Evolutionary conservation across 2,329 filamentous ascomycete species (phyloP), one percentile per base, ranked within the genome.

Genomic region (Volutella citrinella): DNA sequence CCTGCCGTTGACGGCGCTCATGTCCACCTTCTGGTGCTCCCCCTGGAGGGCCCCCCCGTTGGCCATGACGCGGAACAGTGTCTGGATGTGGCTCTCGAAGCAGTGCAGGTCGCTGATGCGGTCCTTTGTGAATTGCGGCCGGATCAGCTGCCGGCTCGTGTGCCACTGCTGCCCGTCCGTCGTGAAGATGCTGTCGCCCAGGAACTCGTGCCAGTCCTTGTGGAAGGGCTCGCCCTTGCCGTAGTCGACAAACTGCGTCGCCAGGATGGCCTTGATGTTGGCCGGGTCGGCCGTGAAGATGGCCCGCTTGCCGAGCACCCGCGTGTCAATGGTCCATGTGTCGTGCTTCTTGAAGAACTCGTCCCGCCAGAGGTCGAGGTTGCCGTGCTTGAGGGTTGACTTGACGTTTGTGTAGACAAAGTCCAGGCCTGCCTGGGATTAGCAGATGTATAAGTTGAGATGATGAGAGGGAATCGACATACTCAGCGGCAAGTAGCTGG

Each of bases 221-320:
- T 90, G 82, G 64, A 95, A 95, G 15, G 69, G 62, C 42, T 79
- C 64, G 7, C 89, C 88, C 57, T 95, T 89, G 50, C 89, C 90
- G 55, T 82, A 96, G 54, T 95, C 86, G 24, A 48, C 36, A 55
- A 96, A 96, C 55, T 95, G 87, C 2, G 83, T 84, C 0, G 89
- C 86, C n/a, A 96, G 70, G 15, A 96, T 74, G 6, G 90, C 87
- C 60, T 95, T 95, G 66, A 95, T 84, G 56, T 95, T 95, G 53
- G 94, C 87, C 1, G 85, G 84, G 48, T 95, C 88, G 6, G 77
- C 76, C 0, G 90, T 95, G 53, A 93, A 73, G 39, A 94, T 59
- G 15, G 83, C 60, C n/a, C 85, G 77, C 29, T 65, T 57, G 29
- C 74, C 71, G 3, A 78, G 51, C 7, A 79, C 49, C 3, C 68